Base-by-base conservation (phyloP, 2,329 filamentous ascomycete genomes). In the Paramyrothecium sp. region DNA sequence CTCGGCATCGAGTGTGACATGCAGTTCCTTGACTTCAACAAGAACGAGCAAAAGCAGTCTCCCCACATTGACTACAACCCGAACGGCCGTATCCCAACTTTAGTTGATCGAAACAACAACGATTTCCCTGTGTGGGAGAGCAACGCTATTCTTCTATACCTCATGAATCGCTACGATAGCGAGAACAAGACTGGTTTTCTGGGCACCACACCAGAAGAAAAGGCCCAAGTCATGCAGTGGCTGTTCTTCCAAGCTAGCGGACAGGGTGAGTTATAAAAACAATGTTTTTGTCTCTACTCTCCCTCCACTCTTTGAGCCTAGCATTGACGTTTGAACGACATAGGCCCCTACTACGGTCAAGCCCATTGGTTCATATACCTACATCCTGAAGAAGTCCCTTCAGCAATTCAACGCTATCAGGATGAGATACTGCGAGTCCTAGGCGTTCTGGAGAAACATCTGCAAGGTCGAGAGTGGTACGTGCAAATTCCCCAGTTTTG, bases 191-290 rank as follows among this genome's bases (percentile, higher is more conserved):
- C 51, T 53, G 51, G 51, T 5, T 22, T 53, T 34, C 33, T 53
- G 30, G 51, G 51, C 13, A 41, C 30, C 11, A 38, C 51, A 3
- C 30, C 51, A 10, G 51, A 19, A 11, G 51, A 53, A 19, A 38
- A 53, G 33, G 51, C 51, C 10, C 51, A 53, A 12, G 51, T 53
- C 30, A 53, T 53, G 2, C 51, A 53, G 30, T 53, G 51, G 51
- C 33, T 53, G n/a, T 53, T 53, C 19, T 53, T 53, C 19, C 51
- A 53, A 41, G 51, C 51, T 12, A 53, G 51, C 17, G 51, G 51
- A 19, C 51, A 53, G 21, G 51, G 51, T 53, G 17, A 20, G 33
- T 20, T 13, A 20, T 11, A 10, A 19, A 33, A 17, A 10, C 7
- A 30, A 7, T 19, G 23, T 30, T 26, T 2, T 13, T 17, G 11